These are phyloP conservation scores for Acer yangbiense DNA, from an alignment of 345 rosid genomes.

Conservation along the genomic window DNA sequence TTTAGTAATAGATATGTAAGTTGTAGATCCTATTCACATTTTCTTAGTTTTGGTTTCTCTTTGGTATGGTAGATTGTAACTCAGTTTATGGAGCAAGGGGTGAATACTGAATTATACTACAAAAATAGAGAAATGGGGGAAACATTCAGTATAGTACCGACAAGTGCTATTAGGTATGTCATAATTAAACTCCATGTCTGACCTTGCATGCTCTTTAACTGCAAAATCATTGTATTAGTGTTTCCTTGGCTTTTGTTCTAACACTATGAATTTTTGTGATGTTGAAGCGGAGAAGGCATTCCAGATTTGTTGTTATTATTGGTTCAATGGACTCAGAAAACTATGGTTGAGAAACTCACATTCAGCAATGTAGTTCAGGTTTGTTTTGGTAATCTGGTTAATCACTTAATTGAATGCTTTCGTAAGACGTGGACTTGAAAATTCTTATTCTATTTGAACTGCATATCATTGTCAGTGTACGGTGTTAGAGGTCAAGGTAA, in stretches of 20 bases:
- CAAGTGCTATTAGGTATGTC: constrained; percentile 83
- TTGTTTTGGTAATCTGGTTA: constrained; percentile 9
- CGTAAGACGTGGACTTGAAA: constrained; percentile 8
- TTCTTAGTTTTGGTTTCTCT: background rate
- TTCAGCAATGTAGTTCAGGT: constrained; percentile 83
- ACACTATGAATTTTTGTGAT: constrained; percentile 24
- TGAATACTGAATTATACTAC: constrained; percentile 87
- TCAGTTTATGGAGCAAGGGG: constrained; percentile 85
- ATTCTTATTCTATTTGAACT: constrained; percentile 31
- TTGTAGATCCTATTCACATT: background rate
- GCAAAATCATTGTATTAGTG: constrained; percentile 6
- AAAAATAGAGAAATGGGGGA: constrained; percentile 89
- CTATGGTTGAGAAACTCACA: constrained; percentile 93
- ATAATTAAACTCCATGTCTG: background rate
- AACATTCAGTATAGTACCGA: constrained; percentile 82
- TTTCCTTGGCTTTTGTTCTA: constrained; percentile 14
- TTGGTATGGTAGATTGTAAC: constrained; percentile 53
- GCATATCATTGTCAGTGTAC: constrained; percentile 62
- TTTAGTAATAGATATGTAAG: background rate
- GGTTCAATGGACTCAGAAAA: constrained; percentile 91
- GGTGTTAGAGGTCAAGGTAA: constrained; percentile 92
- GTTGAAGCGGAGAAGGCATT: constrained; percentile 86
- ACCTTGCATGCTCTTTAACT: background rate
- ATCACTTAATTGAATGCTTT: background rate
- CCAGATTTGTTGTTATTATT: constrained; percentile 82